Base-by-base conservation (phyloP, 225 moss, liverwort and hornwort species). In the Neckera pumila region DNA sequence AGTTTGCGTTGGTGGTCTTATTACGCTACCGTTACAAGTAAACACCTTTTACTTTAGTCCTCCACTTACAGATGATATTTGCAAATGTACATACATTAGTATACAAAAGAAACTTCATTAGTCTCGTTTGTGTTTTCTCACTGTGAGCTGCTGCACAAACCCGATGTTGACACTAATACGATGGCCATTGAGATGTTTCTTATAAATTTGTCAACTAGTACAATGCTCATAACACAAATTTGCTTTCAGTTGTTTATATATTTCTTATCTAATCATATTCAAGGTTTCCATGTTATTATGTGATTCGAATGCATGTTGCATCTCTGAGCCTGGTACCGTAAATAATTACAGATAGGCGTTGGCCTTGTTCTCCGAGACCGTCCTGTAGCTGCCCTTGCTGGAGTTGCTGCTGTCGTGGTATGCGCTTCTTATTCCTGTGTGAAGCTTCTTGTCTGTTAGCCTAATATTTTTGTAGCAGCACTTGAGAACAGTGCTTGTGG, bases 381-480 rank as follows among this genome's bases (percentile, higher is more conserved):
- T 77, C 98, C 97, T 81, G 92, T 98, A 21, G 95, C 96, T 82
- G 97, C 97, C 83, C 84, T 98, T 80, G 98, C 97, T 86, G 93
- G 95, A 88, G 97, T 98, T 90, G 98, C 97, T 84, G 92, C 96
- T 84, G 90, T 93, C 30, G 97, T 98, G 94, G 98, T 96, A 92
- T 34, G 47, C 81, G 75, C 65, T 80, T 45, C 69, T 66, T 15
- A 36, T 63, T 89, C 63, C 60, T 78, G 27, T 63, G 43, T 54
- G 40, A 42, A 74, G 42, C 25, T 86, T 85, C 26, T 49, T 12
- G 82, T 54, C 30, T 56, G 3, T 43, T 61, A 51, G 62, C 15
- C 49, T 71, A 28, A 26, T 82, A 7, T 34, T n/a, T 59, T 71
- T 42, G 45, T 67, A 45, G 62, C 31, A 61, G 7, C 9, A 31